Evolutionary conservation across 1,139 yeast genomes (phyloP), one percentile per base, ranked within the genome.

Genomic region (Candida glucosophila): DNA sequence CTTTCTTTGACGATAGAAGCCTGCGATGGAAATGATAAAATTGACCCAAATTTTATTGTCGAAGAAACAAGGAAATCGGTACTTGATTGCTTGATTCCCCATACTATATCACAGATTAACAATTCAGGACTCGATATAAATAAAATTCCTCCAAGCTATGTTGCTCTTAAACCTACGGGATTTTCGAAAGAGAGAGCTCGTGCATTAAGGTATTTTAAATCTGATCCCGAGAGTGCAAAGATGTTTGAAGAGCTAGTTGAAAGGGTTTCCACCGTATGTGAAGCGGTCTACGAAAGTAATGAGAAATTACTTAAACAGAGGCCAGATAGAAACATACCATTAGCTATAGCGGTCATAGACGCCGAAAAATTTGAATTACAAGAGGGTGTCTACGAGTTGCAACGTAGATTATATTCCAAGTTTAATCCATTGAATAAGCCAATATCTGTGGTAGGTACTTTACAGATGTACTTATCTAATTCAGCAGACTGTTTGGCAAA

Each of bases 131-230:
- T 54, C 28, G 61, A 61, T 32, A 68, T 82, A 43, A 78, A 80
- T 50, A 62, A 67, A 22, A 67, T 70, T 40, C 93, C 82, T 26
- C 80, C 83, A 12, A 86, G 88, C 20, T 80, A 80, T 47, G 80
- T 85, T 34, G 98, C 95, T 3, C 65, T 90, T 49, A 90, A 90
- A 57, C 96, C 97, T 27, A 83, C 96, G 12, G 97, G 96, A 2
- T 68, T 88, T 41, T 73, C 83, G 35, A 62, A 72, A 28, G 71
- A 80, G 51, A 93, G 95, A 2, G 81, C 81, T 11, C 67, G 71
- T 18, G 79, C 80, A n/a, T 66, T 88, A 43, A 61, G 65, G 34
- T 65, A 83, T 55, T 82, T 60, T 55, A 53, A 72, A 34, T 35
- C 48, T 10, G 68, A 59, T 27, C 44, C 56, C 9, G 38, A 45